These are phyloP conservation scores for Carallia pectinifolia DNA, from an alignment of 345 rosid genomes.

Conservation along the genomic window DNA sequence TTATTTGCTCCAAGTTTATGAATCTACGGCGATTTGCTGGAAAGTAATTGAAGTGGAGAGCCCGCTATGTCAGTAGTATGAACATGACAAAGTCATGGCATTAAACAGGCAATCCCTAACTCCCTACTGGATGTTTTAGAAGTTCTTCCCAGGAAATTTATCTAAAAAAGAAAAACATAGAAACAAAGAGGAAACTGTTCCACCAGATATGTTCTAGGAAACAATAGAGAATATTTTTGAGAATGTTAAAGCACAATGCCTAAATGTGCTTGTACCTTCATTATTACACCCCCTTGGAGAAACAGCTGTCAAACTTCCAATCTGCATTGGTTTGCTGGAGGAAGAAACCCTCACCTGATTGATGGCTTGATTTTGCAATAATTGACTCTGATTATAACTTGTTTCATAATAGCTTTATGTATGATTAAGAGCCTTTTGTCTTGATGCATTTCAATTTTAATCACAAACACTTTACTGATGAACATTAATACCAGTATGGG, in stretches of 20 bases:
- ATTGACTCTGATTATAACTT: neutral
- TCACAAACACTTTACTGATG: constrained; percentile 6
- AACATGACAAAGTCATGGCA: neutral
- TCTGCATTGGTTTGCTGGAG: neutral
- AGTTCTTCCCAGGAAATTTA: neutral
- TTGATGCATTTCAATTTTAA: neutral
- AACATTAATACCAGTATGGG: constrained; percentile 32
- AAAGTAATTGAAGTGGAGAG: neutral
- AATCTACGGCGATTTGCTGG: neutral
- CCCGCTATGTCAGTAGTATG: too few species aligned
- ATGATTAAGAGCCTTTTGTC: neutral
- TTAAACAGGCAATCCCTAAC: neutral
- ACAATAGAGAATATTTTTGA: neutral
- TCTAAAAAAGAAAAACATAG: neutral
- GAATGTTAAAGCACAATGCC: neutral
- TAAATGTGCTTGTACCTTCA: neutral
- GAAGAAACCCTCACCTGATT: neutral
- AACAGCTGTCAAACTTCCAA: neutral
- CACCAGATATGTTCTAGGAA: neutral
- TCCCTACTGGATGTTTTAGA: neutral
- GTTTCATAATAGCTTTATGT: constrained; percentile 3
- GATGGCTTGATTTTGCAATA: neutral
- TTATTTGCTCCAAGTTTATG: neutral
- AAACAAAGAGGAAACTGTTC: neutral
- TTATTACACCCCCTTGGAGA: neutral